These are phyloP conservation scores for Tympanopsis confertula DNA, from an alignment of 2,329 filamentous ascomycete genomes.

Conservation along the genomic window DNA sequence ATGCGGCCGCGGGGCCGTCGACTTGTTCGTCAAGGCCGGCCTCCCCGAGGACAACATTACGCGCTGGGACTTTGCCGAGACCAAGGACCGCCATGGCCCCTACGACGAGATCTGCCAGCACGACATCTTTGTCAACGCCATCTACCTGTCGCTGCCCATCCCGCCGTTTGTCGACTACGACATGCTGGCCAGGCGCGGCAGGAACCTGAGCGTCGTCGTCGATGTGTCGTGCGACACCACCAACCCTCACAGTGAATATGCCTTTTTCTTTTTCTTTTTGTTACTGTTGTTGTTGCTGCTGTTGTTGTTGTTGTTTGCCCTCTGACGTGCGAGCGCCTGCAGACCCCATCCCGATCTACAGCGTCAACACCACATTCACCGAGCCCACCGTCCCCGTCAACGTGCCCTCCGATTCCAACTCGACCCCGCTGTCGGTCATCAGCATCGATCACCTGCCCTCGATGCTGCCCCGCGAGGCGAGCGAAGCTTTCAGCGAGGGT, in stretches of 20 bases:
- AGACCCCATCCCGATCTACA: constrained; percentile 62
- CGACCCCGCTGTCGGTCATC: constrained; percentile 64
- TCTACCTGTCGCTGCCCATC: constrained; percentile 71
- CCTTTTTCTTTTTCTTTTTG: not conserved
- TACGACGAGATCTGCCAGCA: constrained; percentile 66
- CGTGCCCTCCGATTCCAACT: constrained; percentile 35
- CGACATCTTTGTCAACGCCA: constrained; percentile 77
- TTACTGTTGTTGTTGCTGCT: too few relatives aligned
- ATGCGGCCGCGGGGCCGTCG: constrained; percentile 75
- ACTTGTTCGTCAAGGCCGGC: constrained; percentile 66
- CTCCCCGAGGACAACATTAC: constrained; percentile 57
- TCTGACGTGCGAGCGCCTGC: too few relatives aligned
- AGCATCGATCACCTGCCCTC: constrained; percentile 78
- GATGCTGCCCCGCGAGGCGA: constrained; percentile 75
- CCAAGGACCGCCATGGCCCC: constrained; percentile 57
- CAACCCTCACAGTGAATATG: constrained; percentile 47
- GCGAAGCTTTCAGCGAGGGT: constrained; percentile 70
- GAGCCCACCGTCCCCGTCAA: constrained; percentile 73
- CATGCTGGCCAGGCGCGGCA: constrained; percentile 52
- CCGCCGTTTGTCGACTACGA: constrained; percentile 69
- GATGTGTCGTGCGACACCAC: constrained; percentile 70
- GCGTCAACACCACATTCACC: constrained; percentile 73
- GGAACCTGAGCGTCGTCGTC: constrained; percentile 69
- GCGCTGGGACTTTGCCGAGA: constrained; percentile 69
- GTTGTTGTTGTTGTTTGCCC: too few relatives aligned